Evolutionary conservation across 2,329 filamentous ascomycete species (phyloP).

Genomic region (Teratosphaeria destructans): DNA sequence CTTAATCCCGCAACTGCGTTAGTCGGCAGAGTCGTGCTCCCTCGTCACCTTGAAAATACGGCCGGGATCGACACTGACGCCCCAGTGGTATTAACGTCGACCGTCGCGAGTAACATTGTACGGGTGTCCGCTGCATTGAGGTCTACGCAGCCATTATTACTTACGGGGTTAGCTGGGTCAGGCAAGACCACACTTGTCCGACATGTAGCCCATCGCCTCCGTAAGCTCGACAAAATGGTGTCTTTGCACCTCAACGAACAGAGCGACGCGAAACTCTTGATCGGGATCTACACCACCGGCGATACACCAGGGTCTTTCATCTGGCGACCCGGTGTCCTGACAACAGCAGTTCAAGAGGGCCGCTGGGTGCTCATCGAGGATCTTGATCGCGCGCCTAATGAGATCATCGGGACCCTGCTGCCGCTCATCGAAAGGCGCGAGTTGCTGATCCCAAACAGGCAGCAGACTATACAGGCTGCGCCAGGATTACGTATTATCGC

Average conservation of each 20-base stretch:
- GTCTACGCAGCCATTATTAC: conserved; percentile 58
- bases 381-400: conserved; percentile 84
- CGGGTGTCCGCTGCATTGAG: conserved; percentile 59
- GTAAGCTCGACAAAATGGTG: conserved; percentile 72
- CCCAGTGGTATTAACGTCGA: conserved; percentile 46
- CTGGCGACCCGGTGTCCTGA: conserved; percentile 87
- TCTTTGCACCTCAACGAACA: conserved; percentile 96
- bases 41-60: conserved; percentile 33
- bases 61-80: not conserved
- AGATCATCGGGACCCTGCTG: conserved; percentile 85
- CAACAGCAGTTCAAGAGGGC: conserved; percentile 85
- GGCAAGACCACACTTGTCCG: conserved; percentile 84
- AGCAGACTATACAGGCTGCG: conserved; percentile 72
- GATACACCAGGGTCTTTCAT: conserved; percentile 78
- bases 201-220: conserved; percentile 69
- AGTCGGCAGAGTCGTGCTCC: conserved; percentile 58
- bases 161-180: conserved; percentile 73
- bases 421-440: conserved; percentile 90
- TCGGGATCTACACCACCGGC: conserved; percentile 88
- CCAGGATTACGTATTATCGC: conserved; percentile 85
- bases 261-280: conserved; percentile 90
- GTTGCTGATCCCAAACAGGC: conserved; percentile 77
- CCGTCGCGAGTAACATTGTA: conserved; percentile 62
- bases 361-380: conserved; percentile 97
- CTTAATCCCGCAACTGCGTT: conserved; percentile 41